A percentile compares a stretch with the other conserved stretches of the same genome.
Evolutionary conservation across 495 filamentous ascomycete species (phyloP).

Genomic region (Massariosphaeria phaeospora): DNA sequence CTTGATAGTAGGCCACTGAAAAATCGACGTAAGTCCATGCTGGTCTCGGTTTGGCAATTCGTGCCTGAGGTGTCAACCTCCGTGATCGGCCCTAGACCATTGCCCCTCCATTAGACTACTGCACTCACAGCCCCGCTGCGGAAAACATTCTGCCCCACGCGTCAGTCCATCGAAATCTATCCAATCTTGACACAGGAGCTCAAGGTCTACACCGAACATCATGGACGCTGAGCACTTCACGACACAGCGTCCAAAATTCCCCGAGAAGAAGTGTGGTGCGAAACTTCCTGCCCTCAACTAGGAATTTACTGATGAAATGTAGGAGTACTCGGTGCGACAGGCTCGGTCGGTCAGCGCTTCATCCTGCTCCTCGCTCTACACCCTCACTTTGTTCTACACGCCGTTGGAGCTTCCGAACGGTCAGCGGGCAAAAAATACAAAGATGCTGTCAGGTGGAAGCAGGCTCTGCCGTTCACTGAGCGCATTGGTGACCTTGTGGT

Average conservation of each 20-base stretch:
- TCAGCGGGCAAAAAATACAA: slow-evolving; percentile 45
- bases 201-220: slow-evolving; percentile 17
- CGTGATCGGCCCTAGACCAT: too few species aligned
- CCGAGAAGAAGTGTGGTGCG: slow-evolving; percentile 42
- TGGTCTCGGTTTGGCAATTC: too few species aligned
- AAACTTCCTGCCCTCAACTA: background rate
- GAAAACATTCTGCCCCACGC: too few species aligned
- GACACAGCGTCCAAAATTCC: slow-evolving; percentile 35
- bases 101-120: too few species aligned
- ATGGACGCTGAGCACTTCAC: slow-evolving; percentile 42
- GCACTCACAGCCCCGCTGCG: too few species aligned
- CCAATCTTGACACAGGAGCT: background rate
- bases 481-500: slow-evolving; percentile 42
- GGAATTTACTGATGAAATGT: slow-evolving; percentile 1
- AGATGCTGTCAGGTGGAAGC: slow-evolving; percentile 46
- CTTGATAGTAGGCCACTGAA: too few species aligned
- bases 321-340: slow-evolving; percentile 46
- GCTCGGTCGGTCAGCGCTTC: slow-evolving; percentile 45
- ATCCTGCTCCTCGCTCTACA: slow-evolving; percentile 45
- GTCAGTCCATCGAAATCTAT: too few species aligned
- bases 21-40: too few species aligned
- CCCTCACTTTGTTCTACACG: slow-evolving; percentile 43
- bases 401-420: slow-evolving; percentile 41
- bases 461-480: slow-evolving; percentile 41
- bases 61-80: too few species aligned